These are phyloP conservation scores for Phytophthora crassamura DNA, from an alignment of 352 stramenopile genomes.

Conservation along the genomic window DNA sequence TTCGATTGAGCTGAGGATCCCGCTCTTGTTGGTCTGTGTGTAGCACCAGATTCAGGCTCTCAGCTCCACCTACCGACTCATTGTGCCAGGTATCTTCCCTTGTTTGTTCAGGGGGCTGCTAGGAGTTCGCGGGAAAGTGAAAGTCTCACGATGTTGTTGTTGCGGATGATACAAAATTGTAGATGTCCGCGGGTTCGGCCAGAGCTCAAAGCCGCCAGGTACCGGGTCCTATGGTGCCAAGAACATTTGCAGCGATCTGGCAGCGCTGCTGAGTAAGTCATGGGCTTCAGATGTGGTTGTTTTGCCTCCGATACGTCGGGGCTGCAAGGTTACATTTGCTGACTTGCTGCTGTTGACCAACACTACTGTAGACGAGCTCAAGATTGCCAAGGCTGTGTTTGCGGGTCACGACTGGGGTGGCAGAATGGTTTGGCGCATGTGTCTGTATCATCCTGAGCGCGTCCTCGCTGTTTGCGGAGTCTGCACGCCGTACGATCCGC, in stretches of 20 bases:
- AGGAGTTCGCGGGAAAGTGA: too few relatives aligned
- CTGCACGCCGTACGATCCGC: constrained; percentile 67
- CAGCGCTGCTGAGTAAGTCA: constrained; percentile 42
- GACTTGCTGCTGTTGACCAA: not conserved
- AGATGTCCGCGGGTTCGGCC: constrained; percentile 64
- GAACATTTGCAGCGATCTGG: constrained; percentile 52
- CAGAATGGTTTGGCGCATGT: constrained; percentile 54
- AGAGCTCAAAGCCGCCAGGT: constrained; percentile 48
- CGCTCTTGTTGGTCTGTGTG: not conserved
- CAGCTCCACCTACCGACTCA: constrained; percentile 54
- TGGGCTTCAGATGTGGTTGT: not conserved
- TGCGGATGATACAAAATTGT: constrained; percentile 1
- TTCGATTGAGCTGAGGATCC: not conserved
- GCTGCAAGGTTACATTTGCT: not conserved
- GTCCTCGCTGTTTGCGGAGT: constrained; percentile 58
- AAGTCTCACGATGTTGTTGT: not conserved
- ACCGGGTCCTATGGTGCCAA: constrained; percentile 53
- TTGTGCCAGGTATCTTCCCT: constrained; percentile 42
- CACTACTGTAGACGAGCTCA: constrained; percentile 44
- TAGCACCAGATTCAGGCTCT: constrained; percentile 62
- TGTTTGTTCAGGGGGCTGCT: too few relatives aligned
- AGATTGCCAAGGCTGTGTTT: constrained; percentile 58
- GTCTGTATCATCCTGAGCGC: constrained; percentile 62
- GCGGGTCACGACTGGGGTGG: constrained; percentile 79
- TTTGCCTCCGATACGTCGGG: not conserved